Percentiles rank a stretch among this genome's conserved stretches.
Conservation (phyloP, 306 rosid genomes). For the Hylodesmum podocarpum region DNA sequence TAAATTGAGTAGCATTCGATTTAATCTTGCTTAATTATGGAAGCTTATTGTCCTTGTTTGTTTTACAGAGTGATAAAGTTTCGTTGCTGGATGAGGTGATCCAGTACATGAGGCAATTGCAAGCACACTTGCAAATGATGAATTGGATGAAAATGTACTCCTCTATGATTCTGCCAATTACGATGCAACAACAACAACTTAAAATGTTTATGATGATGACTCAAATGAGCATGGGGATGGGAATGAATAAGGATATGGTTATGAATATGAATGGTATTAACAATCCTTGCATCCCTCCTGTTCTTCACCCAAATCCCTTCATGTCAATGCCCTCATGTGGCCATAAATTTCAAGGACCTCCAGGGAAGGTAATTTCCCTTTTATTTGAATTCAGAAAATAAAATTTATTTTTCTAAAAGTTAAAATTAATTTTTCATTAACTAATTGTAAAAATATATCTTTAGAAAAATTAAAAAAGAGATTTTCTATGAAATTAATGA, state of each 20-base stretch:
- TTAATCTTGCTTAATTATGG: too few relatives aligned
- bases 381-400: too few relatives aligned
- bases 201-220: constrained; percentile 65
- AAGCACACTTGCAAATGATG: constrained; percentile 70
- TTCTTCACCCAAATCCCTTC: constrained; percentile 51
- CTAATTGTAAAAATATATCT: too few relatives aligned
- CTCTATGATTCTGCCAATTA: constrained; percentile 56
- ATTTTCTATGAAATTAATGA: too few relatives aligned
- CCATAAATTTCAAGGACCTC: constrained; percentile 26
- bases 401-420: too few relatives aligned
- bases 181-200: constrained; percentile 59
- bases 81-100: constrained; percentile 87
- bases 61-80: constrained; percentile 69
- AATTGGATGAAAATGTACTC: constrained; percentile 55
- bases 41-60: not conserved
- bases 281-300: constrained; percentile 39
- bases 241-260: not conserved
- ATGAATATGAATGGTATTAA: constrained; percentile 27
- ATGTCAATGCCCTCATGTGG: constrained; percentile 43
- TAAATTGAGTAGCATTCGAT: too few relatives aligned
- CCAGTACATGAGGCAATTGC: constrained; percentile 68
- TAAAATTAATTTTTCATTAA: too few relatives aligned
- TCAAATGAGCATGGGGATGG: constrained; percentile 51
- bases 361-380: constrained; percentile 21
- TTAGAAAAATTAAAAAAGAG: too few relatives aligned